These are phyloP conservation scores for Ceratocystis cacaofunesta DNA, from an alignment of 2,329 filamentous ascomycete species.

Conservation along the genomic window DNA sequence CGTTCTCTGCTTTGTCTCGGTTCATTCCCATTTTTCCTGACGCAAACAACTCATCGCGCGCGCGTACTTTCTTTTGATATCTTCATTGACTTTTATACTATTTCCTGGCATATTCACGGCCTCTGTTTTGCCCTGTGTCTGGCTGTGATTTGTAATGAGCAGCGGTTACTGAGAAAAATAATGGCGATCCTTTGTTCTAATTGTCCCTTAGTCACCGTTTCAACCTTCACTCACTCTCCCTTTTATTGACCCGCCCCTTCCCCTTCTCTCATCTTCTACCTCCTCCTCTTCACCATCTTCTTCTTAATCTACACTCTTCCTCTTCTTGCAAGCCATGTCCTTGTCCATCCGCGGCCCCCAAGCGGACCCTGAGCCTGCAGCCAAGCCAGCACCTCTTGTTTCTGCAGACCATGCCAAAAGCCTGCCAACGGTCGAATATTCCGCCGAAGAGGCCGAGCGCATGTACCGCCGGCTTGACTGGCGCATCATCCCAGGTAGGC, in stretches of 20 bases:
- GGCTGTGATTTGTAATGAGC: background rate
- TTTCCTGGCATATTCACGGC: background rate
- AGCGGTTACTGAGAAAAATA: background rate
- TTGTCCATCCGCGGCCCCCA: background rate
- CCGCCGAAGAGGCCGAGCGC: conserved; percentile 36
- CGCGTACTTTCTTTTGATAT: background rate
- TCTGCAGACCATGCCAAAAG: background rate
- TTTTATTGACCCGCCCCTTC: background rate
- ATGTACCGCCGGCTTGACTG: conserved; percentile 44
- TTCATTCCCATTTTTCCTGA: conserved; percentile 1
- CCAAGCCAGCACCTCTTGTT: background rate
- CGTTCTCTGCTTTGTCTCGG: conserved; percentile 2
- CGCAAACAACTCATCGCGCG: background rate
- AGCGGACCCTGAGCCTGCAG: background rate
- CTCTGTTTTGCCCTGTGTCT: background rate
- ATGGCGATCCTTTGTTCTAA: background rate
- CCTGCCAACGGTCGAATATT: conserved; percentile 27
- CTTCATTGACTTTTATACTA: background rate
- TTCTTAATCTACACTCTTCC: background rate
- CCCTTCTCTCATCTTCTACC: background rate
- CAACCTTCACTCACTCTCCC: background rate
- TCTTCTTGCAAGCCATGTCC: background rate
- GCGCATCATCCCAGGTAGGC: conserved; percentile 43
- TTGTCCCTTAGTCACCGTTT: background rate
- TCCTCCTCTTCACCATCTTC: background rate